Conservation (phyloP, 257 asterid species). For the Nicotiana tabacum region DNA sequence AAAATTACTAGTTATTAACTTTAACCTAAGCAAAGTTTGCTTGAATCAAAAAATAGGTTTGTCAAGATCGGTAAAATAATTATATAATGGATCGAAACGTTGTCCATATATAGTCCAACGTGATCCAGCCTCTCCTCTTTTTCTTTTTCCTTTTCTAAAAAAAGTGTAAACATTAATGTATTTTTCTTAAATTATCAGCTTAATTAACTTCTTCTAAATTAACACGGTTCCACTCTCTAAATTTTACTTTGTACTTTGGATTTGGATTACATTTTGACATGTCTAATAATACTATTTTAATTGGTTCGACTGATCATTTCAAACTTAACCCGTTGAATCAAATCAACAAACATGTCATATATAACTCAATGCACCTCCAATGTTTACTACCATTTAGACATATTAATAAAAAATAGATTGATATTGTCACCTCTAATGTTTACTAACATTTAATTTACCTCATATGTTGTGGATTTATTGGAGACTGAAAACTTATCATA, state of each 20-base stretch:
- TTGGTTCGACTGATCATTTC: no score
- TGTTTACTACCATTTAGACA: no score
- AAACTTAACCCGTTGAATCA: not conserved
- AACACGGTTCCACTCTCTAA: no score
- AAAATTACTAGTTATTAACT: not conserved
- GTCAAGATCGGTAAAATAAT: not conserved
- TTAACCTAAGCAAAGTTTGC: no score
- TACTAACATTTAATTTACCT: not conserved
- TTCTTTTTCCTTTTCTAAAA: no score
- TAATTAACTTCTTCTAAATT: not conserved
- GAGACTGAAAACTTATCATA: not conserved
- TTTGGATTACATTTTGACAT: no score
- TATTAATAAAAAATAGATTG: not conserved
- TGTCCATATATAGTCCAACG: no score
- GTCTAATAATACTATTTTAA: no score
- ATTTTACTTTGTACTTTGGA: no score
- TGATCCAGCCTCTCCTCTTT: no score
- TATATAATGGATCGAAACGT: no score
- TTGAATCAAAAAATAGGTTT: not conserved
- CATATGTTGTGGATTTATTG: not conserved
- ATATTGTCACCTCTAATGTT: not conserved
- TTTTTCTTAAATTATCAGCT: not conserved
- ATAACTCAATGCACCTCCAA: not conserved
- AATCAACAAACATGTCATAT: no score
- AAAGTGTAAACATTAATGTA: not conserved